Conservation (phyloP, 2,329 filamentous ascomycete species). For the Penicillium rolfsii region DNA sequence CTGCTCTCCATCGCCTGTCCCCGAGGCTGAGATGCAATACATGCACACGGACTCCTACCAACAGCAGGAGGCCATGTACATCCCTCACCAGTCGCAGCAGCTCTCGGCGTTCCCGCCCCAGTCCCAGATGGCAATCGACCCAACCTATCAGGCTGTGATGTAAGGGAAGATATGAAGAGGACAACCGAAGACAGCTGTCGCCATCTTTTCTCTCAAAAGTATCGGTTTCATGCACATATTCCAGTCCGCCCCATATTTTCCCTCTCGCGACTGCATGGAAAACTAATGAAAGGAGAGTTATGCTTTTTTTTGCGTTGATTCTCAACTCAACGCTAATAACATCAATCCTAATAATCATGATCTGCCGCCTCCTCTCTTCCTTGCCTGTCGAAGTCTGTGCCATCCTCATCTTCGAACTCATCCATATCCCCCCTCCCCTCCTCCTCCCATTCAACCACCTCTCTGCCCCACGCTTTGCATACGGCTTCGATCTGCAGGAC, state of each 20-base stretch:
- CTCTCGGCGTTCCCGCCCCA: constrained; percentile 36
- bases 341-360: constrained; percentile 20
- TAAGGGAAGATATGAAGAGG: constrained; percentile 15
- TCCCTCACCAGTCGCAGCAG: constrained; percentile 37
- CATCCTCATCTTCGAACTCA: constrained; percentile 20
- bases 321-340: constrained; percentile 16
- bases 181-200: constrained; percentile 18
- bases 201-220: constrained; percentile 18
- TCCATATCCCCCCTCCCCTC: not conserved
- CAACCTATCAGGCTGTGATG: constrained; percentile 35
- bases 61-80: constrained; percentile 38
- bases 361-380: constrained; percentile 9
- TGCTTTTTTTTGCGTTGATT: constrained; percentile 20
- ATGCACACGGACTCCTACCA: constrained; percentile 42
- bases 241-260: constrained; percentile 17
- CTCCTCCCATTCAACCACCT: not conserved
- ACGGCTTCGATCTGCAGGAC: constrained; percentile 23
- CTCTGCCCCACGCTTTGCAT: constrained; percentile 28
- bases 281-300: constrained; percentile 18
- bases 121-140: constrained; percentile 41
- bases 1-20: constrained; percentile 45
- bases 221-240: constrained; percentile 30
- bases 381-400: constrained; percentile 22
- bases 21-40: constrained; percentile 43
- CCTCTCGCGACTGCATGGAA: constrained; percentile 23